phyloP scores from a whole-genome alignment of 2,329 filamentous ascomycete genomes.

The Emericellopsis atlantica region DNA sequence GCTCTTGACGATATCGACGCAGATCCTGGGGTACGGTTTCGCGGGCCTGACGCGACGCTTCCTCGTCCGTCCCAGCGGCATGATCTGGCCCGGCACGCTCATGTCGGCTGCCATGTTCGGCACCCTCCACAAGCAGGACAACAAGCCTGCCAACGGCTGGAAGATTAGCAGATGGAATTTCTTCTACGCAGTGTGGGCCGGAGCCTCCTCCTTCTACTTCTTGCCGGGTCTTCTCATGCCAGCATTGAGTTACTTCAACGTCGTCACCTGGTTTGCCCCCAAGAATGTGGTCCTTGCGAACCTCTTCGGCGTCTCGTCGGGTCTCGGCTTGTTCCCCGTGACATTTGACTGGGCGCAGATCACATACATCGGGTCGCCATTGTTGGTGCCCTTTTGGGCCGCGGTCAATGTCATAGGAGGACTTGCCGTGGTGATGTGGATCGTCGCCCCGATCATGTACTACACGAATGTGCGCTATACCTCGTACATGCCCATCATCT shows the following conservation, averaged over 20 bases:
- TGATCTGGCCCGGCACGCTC: conserved; percentile 85
- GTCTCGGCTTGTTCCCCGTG: conserved; percentile 69
- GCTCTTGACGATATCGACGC: conserved; percentile 72
- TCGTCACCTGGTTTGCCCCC: conserved; percentile 79
- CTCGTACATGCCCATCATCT: conserved; percentile 78
- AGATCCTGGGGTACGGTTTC: conserved; percentile 78
- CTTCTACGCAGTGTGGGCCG: conserved; percentile 62
- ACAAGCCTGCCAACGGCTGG: conserved; percentile 73
- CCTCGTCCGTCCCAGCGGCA: conserved; percentile 71
- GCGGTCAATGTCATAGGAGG: conserved; percentile 75
- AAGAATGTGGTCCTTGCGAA: conserved; percentile 80
- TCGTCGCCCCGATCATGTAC: conserved; percentile 67
- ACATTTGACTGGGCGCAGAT: conserved; percentile 91
- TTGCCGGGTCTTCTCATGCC: conserved; percentile 72
- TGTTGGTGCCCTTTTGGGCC: conserved; percentile 78
- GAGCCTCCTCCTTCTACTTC: conserved; percentile 72
- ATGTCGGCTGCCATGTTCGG: conserved; percentile 86
- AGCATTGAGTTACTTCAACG: conserved; percentile 78
- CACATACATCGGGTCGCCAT: conserved; percentile 73
- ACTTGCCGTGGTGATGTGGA: conserved; percentile 74
- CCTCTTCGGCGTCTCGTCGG: conserved; percentile 75
- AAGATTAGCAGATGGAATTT: conserved; percentile 72
- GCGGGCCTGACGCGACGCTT: conserved; percentile 72
- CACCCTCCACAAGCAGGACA: conserved; percentile 74
- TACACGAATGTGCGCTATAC: conserved; percentile 71